These are phyloP conservation scores for Chaetomium strumarium DNA, from an alignment of 2,329 filamentous ascomycete genomes.

Conservation along the genomic window DNA sequence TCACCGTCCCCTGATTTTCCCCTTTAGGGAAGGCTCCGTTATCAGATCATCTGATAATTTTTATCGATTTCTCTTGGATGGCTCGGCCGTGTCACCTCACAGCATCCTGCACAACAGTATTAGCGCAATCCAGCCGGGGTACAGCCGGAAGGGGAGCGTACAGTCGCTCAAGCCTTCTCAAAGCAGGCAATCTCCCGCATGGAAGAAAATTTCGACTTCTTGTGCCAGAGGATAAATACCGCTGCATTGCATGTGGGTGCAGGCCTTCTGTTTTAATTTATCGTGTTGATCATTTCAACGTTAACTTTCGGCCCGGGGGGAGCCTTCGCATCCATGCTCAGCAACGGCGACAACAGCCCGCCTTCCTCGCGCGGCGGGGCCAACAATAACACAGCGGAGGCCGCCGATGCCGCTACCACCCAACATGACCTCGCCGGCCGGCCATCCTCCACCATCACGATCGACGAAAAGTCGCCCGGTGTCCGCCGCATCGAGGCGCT, in stretches of 20 bases:
- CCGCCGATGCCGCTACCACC: too few relatives aligned
- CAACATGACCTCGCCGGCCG: not conserved
- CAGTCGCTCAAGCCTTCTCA: not conserved
- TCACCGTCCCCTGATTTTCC: too few relatives aligned
- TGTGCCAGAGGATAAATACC: not conserved
- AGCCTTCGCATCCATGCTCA: not conserved
- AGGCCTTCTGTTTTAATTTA: not conserved
- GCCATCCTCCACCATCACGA: not conserved
- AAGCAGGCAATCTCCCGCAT: too few relatives aligned
- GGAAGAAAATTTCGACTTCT: not conserved
- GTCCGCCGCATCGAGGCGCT: constrained; percentile 56
- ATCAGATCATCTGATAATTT: not conserved
- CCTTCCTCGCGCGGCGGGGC: not conserved
- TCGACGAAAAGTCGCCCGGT: constrained; percentile 40
- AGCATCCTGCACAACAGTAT: not conserved
- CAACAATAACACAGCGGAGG: not conserved
- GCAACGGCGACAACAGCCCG: not conserved
- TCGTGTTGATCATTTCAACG: not conserved
- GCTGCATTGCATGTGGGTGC: not conserved
- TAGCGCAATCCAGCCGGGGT: not conserved
- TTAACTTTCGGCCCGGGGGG: not conserved
- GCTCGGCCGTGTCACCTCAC: not conserved
- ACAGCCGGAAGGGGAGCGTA: not conserved
- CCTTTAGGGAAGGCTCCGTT: not conserved
- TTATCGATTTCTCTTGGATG: not conserved